Conservation (phyloP, 2,329 filamentous ascomycete genomes). For the Trichoderma citrinoviride region DNA sequence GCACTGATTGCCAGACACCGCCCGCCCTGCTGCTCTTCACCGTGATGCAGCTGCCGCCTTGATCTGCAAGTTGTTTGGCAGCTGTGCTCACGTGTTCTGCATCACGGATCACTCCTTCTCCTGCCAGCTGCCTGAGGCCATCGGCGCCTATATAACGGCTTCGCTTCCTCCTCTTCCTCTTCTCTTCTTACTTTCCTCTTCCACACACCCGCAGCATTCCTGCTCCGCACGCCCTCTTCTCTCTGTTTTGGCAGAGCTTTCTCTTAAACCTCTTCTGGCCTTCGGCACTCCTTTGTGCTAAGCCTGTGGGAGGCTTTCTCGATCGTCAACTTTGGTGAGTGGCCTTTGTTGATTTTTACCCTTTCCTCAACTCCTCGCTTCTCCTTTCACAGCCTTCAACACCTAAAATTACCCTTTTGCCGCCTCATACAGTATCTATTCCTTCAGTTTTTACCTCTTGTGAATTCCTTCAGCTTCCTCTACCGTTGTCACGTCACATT, state of each 20-base stretch:
- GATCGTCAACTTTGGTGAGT: no score
- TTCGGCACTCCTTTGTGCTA: background rate
- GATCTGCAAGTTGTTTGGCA: slow-evolving; percentile 8
- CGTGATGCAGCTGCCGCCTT: background rate
- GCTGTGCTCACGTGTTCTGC: slow-evolving; percentile 10
- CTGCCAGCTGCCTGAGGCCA: background rate
- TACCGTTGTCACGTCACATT: no score
- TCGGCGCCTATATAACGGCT: slow-evolving; percentile 13
- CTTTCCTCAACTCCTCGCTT: no score
- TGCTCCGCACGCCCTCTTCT: background rate
- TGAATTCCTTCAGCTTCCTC: no score
- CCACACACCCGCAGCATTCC: background rate
- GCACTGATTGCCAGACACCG: background rate
- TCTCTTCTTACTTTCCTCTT: slow-evolving; percentile 9
- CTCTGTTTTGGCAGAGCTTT: background rate
- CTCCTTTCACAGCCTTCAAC: no score
- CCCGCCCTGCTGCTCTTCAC: background rate
- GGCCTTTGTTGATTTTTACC: no score
- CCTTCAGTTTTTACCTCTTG: no score
- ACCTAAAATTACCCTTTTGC: no score
- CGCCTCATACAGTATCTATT: no score
- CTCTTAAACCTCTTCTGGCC: background rate
- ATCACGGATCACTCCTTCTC: slow-evolving; percentile 9
- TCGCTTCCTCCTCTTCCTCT: background rate
- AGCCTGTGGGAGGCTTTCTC: no score